These are phyloP conservation scores for Coemansia asiatica DNA, from an alignment of 192 early-diverging fungal species.

Conservation along the genomic window DNA sequence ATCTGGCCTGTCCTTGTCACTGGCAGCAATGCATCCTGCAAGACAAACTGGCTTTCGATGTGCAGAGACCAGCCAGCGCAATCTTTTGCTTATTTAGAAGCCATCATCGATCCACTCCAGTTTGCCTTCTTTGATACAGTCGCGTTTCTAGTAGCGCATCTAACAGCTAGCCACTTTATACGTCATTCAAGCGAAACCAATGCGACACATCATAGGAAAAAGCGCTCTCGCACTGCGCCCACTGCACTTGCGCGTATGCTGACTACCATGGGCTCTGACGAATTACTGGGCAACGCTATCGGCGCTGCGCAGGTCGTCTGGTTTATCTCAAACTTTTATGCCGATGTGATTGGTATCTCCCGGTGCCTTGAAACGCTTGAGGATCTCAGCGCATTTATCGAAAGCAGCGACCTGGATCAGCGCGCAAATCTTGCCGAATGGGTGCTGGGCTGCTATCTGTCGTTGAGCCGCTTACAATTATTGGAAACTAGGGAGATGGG, in stretches of 20 bases:
- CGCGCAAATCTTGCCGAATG: constrained; percentile 33
- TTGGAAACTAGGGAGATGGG: background rate
- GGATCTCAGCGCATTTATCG: constrained; percentile 19
- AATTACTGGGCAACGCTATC: constrained; percentile 16
- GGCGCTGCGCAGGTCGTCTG: constrained; percentile 50
- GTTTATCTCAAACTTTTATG: constrained; percentile 33
- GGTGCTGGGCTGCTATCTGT: constrained; percentile 32
- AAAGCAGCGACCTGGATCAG: constrained; percentile 30
- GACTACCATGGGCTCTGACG: constrained; percentile 19
- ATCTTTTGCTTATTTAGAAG: constrained; percentile 14
- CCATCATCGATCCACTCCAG: constrained; percentile 22
- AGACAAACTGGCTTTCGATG: background rate
- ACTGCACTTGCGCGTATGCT: constrained; percentile 41
- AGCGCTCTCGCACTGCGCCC: constrained; percentile 10
- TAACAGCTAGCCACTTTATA: constrained; percentile 6
- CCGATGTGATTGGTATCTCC: constrained; percentile 11
- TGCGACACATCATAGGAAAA: background rate
- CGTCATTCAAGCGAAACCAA: background rate
- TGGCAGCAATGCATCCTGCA: background rate
- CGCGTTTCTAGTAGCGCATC: constrained; percentile 21
- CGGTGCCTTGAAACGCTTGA: constrained; percentile 23
- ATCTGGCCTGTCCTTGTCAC: constrained; percentile 24
- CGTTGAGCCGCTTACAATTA: constrained; percentile 7
- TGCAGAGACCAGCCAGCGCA: constrained; percentile 3
- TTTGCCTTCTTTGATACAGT: constrained; percentile 47